Conservation (phyloP, 768 basidiomycete species). For the Tylopilus subfusipes region DNA sequence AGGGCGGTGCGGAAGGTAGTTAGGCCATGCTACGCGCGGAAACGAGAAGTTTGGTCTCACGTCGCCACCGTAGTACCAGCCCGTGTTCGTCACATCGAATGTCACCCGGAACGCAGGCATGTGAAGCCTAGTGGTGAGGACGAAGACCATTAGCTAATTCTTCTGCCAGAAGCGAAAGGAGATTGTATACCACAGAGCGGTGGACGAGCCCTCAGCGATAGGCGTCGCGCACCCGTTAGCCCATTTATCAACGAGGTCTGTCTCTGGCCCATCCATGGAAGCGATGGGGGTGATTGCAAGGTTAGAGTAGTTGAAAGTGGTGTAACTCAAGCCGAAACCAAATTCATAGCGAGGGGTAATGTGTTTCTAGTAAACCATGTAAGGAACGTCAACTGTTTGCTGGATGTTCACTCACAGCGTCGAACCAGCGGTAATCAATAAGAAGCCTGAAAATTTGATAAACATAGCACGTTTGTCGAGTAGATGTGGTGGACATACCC, state of each 20-base stretch:
- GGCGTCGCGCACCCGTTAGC: slow-evolving; percentile 54
- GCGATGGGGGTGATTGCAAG: slow-evolving; percentile 47
- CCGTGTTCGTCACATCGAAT: slow-evolving; percentile 67
- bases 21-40: not conserved
- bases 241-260: slow-evolving; percentile 47
- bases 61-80: slow-evolving; percentile 59
- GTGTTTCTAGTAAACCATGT: slow-evolving; percentile 41
- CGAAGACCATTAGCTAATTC: not conserved
- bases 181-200: slow-evolving; percentile 58
- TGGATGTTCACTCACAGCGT: slow-evolving; percentile 46
- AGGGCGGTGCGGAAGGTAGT: not conserved
- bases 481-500: slow-evolving; percentile 13
- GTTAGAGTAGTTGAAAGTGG: slow-evolving; percentile 68
- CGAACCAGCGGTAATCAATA: slow-evolving; percentile 74
- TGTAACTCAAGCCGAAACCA: slow-evolving; percentile 87
- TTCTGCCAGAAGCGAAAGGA: not conserved
- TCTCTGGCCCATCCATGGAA: slow-evolving; percentile 29
- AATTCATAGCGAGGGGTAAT: slow-evolving; percentile 85
- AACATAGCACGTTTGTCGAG: not conserved
- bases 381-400: not conserved
- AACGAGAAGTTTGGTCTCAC: slow-evolving; percentile 33
- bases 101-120: slow-evolving; percentile 58
- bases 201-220: slow-evolving; percentile 53
- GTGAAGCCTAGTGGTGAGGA: slow-evolving; percentile 49
- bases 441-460: slow-evolving; percentile 37